phyloP scores from a whole-genome alignment of 768 basidiomycete genomes.

The Tricholoma saponaceum region DNA sequence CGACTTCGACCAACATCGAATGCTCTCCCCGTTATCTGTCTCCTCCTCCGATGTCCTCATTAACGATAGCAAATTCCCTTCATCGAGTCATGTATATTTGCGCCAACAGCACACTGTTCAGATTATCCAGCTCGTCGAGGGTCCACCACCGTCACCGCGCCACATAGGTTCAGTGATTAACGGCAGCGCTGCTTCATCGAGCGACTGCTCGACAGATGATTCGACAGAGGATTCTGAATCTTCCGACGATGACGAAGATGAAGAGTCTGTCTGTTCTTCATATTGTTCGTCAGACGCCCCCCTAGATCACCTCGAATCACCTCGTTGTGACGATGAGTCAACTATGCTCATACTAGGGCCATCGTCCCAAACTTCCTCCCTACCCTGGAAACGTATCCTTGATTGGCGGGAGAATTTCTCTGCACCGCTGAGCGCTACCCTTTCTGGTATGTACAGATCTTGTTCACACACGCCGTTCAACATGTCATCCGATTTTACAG shows the following conservation, averaged over 20 bases:
- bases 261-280: conserved; percentile 52
- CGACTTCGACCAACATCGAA: conserved; percentile 17
- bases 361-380: conserved; percentile 43
- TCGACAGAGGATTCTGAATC: conserved; percentile 27
- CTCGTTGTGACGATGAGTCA: conserved; percentile 3
- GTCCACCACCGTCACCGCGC: conserved; percentile 52
- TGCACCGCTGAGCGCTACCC: conserved; percentile 35
- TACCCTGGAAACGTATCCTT: conserved; percentile 63
- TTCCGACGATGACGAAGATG: conserved; percentile 34
- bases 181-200: conserved; percentile 32
- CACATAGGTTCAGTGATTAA: conserved; percentile 34
- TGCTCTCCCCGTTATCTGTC: conserved; percentile 15
- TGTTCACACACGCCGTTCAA: conserved; percentile 7
- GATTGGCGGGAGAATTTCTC: conserved; percentile 65
- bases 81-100: conserved; percentile 39
- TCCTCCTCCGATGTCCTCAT: conserved; percentile 21
- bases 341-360: conserved; percentile 20
- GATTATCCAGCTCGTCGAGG: conserved; percentile 75
- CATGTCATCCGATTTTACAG: conserved; percentile 8
- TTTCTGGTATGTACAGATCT: conserved; percentile 32
- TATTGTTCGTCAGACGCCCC: conserved; percentile 69
- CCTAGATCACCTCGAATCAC: conserved; percentile 30
- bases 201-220: conserved; percentile 34
- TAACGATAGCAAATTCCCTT: conserved; percentile 29
- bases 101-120: conserved; percentile 49